phyloP scores from a whole-genome alignment of 352 stramenopile species.

The Phytophthora vignae region DNA sequence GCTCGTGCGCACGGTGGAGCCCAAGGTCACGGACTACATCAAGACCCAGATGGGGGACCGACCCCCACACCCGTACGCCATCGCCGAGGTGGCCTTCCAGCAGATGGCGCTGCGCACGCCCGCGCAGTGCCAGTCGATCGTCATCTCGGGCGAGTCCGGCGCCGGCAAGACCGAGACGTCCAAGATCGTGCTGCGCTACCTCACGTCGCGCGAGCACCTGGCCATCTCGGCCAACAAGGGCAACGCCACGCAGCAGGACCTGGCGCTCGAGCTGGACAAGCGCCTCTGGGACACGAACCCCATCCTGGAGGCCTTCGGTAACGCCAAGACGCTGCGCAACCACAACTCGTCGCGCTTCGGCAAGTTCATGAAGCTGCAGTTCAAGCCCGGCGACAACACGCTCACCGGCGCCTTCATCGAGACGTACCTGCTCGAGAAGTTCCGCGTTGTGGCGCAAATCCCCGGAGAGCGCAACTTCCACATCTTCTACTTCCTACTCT shows the following conservation, averaged over 20 bases:
- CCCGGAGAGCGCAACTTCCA: conserved; percentile 91
- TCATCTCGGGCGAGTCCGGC: conserved; percentile 88
- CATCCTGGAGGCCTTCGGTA: conserved; percentile 89
- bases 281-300: conserved; percentile 90
- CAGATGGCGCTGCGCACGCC: conserved; percentile 87
- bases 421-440: conserved; percentile 92
- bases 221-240: conserved; percentile 48
- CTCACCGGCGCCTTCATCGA: conserved; percentile 86
- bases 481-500: conserved; percentile 92
- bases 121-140: conserved; percentile 87
- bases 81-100: conserved; percentile 90
- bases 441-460: conserved; percentile 89
- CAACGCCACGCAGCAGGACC: conserved; percentile 52
- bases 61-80: conserved; percentile 84
- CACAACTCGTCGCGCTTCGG: conserved; percentile 90
- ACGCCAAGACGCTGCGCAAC: conserved; percentile 90
- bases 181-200: conserved; percentile 91
- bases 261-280: conserved; percentile 86
- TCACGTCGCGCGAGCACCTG: conserved; percentile 84
- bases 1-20: conserved; percentile 81
- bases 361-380: conserved; percentile 93
- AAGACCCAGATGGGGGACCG: conserved; percentile 89
- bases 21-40: conserved; percentile 89
- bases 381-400: conserved; percentile 74
- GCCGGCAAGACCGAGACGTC: conserved; percentile 91